These are phyloP conservation scores for Lactarius hengduanensis DNA, from an alignment of 768 basidiomycete species.

Conservation along the genomic window DNA sequence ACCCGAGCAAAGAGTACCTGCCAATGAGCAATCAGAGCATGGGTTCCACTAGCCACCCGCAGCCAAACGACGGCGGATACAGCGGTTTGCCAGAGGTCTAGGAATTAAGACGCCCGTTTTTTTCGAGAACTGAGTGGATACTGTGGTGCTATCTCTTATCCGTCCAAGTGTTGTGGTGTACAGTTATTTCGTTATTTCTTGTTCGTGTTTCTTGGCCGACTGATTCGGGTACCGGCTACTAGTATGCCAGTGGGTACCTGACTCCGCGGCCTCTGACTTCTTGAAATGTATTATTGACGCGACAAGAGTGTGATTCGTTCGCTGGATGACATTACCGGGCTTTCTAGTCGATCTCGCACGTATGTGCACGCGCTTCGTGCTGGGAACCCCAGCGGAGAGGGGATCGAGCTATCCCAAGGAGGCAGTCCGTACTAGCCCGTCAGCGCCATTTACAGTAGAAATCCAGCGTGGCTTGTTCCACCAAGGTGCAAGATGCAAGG, in stretches of 20 bases:
- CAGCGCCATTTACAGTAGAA: too few relatives aligned
- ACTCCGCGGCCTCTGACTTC: not conserved
- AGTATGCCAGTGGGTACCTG: not conserved
- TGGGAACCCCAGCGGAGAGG: not conserved
- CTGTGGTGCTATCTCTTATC: too few relatives aligned
- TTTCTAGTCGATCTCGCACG: not conserved
- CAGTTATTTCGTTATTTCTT: not conserved
- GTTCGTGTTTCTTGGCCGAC: not conserved
- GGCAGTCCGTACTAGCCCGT: not conserved
- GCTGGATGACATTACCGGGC: not conserved
- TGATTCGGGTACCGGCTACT: not conserved
- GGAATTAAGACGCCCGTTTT: not conserved
- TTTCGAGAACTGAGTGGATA: not conserved
- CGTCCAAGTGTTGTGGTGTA: not conserved
- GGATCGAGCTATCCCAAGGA: not conserved
- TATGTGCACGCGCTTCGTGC: not conserved
- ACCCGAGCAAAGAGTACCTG: slow-evolving; percentile 11
- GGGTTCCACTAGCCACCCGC: slow-evolving; percentile 1
- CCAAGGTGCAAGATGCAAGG: not conserved
- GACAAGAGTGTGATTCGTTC: not conserved
- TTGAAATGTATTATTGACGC: not conserved
- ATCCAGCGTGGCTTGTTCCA: too few relatives aligned
- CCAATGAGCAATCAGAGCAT: not conserved
- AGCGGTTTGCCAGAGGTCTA: slow-evolving; percentile 26
- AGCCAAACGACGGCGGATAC: slow-evolving; percentile 12